phyloP scores from a whole-genome alignment of 345 rosid species.

The Gynandropsis gynandra region DNA sequence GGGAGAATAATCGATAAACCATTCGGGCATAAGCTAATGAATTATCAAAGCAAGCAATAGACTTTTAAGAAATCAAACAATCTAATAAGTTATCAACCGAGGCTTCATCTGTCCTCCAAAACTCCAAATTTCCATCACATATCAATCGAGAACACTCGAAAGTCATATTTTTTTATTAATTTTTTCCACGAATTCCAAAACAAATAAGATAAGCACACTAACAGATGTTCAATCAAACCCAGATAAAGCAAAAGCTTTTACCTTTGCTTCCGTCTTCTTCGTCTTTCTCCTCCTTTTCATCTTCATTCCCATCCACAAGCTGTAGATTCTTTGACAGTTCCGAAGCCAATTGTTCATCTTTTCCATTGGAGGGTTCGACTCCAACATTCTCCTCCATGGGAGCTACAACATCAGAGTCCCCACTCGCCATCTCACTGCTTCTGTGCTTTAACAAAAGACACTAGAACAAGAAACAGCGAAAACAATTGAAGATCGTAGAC shows the following conservation, averaged over 20 bases:
- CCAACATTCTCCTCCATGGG: constrained; percentile 24
- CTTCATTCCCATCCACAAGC: constrained; percentile 22
- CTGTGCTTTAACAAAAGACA: not conserved
- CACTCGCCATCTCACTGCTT: constrained; percentile 27
- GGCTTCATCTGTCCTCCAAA: not conserved
- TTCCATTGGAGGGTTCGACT: constrained; percentile 13
- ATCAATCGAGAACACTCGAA: constrained; percentile 1
- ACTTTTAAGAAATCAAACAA: not conserved
- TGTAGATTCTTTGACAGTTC: constrained; percentile 17
- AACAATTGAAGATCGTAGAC: not conserved
- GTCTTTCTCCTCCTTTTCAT: constrained; percentile 27
- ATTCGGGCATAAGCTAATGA: too few species aligned
- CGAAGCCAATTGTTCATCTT: constrained; percentile 15
- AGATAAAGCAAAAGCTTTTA: constrained; percentile 2
- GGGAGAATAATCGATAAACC: not conserved
- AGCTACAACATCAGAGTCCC: constrained; percentile 19
- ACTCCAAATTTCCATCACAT: not conserved
- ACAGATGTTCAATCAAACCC: not conserved
- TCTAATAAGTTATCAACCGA: too few species aligned
- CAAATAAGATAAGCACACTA: not conserved
- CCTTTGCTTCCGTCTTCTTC: constrained; percentile 44
- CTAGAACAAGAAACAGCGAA: not conserved
- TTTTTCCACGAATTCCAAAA: not conserved
- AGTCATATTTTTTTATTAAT: not conserved
- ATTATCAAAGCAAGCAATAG: not conserved